Evolutionary conservation across 371 early-diverging fungal species (phyloP), one percentile per base, ranked within the genome.

Genomic region (Mortierella polycephala): DNA sequence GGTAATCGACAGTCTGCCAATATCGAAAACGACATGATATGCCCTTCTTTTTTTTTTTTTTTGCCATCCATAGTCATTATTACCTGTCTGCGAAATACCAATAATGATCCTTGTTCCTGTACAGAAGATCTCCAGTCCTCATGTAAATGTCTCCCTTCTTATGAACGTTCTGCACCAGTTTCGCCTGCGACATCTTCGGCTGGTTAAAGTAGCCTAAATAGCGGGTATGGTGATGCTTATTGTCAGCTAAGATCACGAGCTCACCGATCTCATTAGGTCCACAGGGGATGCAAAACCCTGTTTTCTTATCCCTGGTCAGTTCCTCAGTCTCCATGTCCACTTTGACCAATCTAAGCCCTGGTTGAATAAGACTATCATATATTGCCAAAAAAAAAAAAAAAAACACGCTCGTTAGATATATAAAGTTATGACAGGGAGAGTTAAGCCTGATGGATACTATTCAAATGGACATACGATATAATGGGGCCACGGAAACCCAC

Each of bases 71-170:
- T 30, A 30, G 30, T 4, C 4, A 30, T 30, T 30, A 30, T 4
- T 30, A 30, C 30, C 30, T 88, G 60, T 93, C 93, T 7, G 88
- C 87, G 83, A 94, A 93, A 74, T 87, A 91, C 73, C 85, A 90
- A 56, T 67, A 71, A 30, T 68, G 60, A 9, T 90, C 91, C 30
- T 84, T 74, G 10, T 57, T 69, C 46, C 73, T 74, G 41, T 80
- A 85, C 11, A 93, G 65, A 13, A 93, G 66, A 73, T 94, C 94
- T 5, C 93, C 94, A 23, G 89, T 85, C 14, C 91, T 82, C 71
- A 88, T 90, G 70, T 87, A 91, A 18, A 68, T 61, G 63, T 87
- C 90, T 8, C 84, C 90, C 55, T 85, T 64, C 12, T 23, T 69
- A 23, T 65, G 44, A 40, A 59, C 81, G 57, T 69, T 50, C 47